Evolutionary conservation across 2,329 filamentous ascomycete genomes (phyloP).

Genomic region (Sporothrix luriei): DNA sequence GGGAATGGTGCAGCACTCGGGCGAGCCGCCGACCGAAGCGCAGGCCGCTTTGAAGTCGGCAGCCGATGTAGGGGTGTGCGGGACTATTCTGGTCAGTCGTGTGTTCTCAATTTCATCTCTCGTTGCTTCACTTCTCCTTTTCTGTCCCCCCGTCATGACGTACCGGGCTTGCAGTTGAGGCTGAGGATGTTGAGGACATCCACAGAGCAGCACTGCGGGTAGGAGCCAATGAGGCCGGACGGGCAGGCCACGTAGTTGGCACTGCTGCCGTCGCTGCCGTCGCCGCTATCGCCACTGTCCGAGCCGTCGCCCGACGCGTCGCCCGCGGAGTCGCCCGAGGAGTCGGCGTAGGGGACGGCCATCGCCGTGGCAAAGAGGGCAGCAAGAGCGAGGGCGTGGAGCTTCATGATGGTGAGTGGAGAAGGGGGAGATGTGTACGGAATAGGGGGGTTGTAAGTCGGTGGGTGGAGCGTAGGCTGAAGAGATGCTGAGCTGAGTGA

Average conservation of each 20-base stretch:
- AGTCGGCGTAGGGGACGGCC: slow-evolving; percentile 4
- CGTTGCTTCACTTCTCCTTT: too few species aligned
- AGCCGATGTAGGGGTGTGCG: neutral
- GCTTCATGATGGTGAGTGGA: slow-evolving; percentile 5
- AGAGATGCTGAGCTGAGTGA: neutral
- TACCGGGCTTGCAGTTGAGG: neutral
- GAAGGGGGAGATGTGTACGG: neutral
- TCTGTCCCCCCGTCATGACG: neutral
- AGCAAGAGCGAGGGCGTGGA: slow-evolving; percentile 14
- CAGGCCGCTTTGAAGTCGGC: neutral
- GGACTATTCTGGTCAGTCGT: neutral
- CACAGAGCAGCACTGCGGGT: neutral
- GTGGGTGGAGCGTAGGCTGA: neutral
- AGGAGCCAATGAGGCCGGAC: neutral
- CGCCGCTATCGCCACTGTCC: neutral
- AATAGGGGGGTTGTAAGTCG: neutral
- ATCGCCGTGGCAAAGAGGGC: slow-evolving; percentile 7
- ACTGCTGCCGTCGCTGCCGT: neutral
- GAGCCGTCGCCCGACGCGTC: neutral
- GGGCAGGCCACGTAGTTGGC: neutral
- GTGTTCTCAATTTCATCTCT: too few species aligned
- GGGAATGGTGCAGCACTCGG: neutral
- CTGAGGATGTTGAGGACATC: neutral
- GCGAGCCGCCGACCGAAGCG: too few species aligned
- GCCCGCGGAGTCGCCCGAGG: neutral